phyloP scores from a whole-genome alignment of 345 rosid species.

The Corchorus capsularis region DNA sequence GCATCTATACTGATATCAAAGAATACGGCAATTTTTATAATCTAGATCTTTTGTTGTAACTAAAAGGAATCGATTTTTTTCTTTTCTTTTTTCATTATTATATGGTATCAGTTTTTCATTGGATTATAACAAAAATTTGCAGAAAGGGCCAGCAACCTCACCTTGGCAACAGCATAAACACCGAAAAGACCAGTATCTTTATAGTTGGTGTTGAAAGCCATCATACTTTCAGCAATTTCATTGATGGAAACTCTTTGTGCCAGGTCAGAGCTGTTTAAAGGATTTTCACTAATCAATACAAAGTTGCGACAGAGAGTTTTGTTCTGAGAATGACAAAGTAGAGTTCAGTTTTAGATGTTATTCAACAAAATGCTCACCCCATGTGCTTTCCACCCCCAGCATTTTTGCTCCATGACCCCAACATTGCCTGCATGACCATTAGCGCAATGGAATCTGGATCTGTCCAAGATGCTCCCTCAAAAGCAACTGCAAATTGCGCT shows the following conservation, averaged over 20 bases:
- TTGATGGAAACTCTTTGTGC: slow-evolving; percentile 80
- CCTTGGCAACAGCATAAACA: slow-evolving; percentile 97
- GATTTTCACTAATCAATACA: slow-evolving; percentile 29
- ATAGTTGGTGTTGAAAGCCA: slow-evolving; percentile 99
- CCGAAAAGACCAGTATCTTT: slow-evolving; percentile 99
- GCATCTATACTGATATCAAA: not conserved
- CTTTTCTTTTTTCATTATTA: not conserved
- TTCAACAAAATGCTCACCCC: slow-evolving; percentile 66
- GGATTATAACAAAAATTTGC: not conserved
- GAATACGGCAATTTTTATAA: not conserved
- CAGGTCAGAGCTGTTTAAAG: slow-evolving; percentile 71
- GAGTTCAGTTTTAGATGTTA: not conserved
- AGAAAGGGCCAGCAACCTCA: slow-evolving; percentile 28
- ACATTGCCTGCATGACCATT: slow-evolving; percentile 99
- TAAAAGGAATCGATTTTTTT: not conserved
- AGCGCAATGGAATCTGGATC: slow-evolving; percentile 96
- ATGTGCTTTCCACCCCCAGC: slow-evolving; percentile 96
- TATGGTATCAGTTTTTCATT: not conserved
- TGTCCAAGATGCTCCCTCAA: slow-evolving; percentile 96
- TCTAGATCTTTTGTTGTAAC: not conserved
- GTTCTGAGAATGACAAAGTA: not conserved
- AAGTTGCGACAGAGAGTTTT: not conserved
- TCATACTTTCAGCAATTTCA: slow-evolving; percentile 95
- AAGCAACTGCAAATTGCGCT: slow-evolving; percentile 98
- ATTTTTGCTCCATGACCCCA: slow-evolving; percentile 93